phyloP scores from a whole-genome alignment of 192 early-diverging fungal genomes.

The Jimgerdemannia lactiflua region DNA sequence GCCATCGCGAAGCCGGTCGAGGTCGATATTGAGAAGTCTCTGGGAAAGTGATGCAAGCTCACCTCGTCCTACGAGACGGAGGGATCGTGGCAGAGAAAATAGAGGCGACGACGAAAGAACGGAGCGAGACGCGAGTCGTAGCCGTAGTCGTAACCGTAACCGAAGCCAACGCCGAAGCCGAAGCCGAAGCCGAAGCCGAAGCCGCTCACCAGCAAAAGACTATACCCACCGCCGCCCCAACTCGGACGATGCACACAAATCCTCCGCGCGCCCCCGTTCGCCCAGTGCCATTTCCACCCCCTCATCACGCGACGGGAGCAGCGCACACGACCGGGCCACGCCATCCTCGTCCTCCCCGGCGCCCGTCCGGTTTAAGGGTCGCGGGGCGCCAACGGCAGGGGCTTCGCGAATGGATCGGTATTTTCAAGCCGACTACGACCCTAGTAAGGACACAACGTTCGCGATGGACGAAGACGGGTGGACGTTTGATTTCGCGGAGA shows the following conservation, averaged over 20 bases:
- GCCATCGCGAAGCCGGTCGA: not conserved
- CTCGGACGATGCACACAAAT: too few relatives aligned
- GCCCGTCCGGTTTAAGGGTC: constrained; percentile 14
- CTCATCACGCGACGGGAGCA: not conserved
- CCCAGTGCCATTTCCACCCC: not conserved
- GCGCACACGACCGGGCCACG: not conserved
- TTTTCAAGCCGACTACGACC: constrained; percentile 49
- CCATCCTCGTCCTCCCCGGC: not conserved
- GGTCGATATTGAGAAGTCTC: not conserved
- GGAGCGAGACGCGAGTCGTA: too few relatives aligned
- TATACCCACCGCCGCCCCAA: too few relatives aligned
- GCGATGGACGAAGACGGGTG: constrained; percentile 19
- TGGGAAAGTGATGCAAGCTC: too few relatives aligned
- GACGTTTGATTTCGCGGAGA: not conserved
- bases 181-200: not conserved
- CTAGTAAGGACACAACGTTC: constrained; percentile 30
- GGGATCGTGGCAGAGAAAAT: too few relatives aligned
- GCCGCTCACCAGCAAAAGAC: not conserved
- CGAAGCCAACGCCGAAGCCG: not conserved
- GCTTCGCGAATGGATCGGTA: constrained; percentile 57
- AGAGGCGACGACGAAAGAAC: too few relatives aligned
- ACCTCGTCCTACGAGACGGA: too few relatives aligned
- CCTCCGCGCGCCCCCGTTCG: not conserved
- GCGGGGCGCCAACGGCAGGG: constrained; percentile 34
- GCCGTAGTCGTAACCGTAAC: not conserved